Conservation (phyloP, 2,329 filamentous ascomycete species). For the Pyrenophora tritici-repentis region DNA sequence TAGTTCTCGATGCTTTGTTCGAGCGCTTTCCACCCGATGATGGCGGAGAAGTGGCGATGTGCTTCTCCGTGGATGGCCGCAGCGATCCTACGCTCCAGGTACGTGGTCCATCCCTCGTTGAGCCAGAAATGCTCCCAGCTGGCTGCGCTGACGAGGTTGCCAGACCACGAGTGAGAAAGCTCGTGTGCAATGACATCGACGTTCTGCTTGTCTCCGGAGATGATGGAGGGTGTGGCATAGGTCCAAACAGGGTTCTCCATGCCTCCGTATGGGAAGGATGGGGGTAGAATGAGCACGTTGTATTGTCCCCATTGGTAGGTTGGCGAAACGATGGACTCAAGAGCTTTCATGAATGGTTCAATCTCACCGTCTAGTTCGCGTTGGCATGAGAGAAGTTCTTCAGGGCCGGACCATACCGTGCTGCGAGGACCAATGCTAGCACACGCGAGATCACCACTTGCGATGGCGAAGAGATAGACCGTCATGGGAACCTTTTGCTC, state of each 20-base stretch:
- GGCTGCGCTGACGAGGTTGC: slow-evolving; percentile 78
- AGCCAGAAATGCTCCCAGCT: slow-evolving; percentile 80
- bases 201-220: slow-evolving; percentile 82
- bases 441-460: slow-evolving; percentile 78
- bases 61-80: slow-evolving; percentile 78
- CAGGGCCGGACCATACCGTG: slow-evolving; percentile 83
- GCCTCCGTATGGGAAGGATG: slow-evolving; percentile 65
- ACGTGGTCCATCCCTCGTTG: slow-evolving; percentile 89
- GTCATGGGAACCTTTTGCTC: slow-evolving; percentile 92
- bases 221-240: slow-evolving; percentile 91
- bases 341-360: slow-evolving; percentile 86
- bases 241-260: slow-evolving; percentile 96
- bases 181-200: slow-evolving; percentile 96
- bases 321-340: slow-evolving; percentile 79
- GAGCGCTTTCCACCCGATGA: slow-evolving; percentile 92
- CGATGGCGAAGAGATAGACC: slow-evolving; percentile 91
- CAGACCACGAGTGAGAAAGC: slow-evolving; percentile 78
- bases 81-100: slow-evolving; percentile 85
- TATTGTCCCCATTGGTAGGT: slow-evolving; percentile 90
- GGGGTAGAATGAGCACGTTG: slow-evolving; percentile 88
- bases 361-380: slow-evolving; percentile 92
- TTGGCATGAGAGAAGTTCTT: slow-evolving; percentile 80
- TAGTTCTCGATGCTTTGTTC: slow-evolving; percentile 79
- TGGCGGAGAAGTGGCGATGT: slow-evolving; percentile 90
- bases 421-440: slow-evolving; percentile 87